Evolutionary conservation across 2,329 filamentous ascomycete species (phyloP).

Genomic region (Diaporthe sp.): DNA sequence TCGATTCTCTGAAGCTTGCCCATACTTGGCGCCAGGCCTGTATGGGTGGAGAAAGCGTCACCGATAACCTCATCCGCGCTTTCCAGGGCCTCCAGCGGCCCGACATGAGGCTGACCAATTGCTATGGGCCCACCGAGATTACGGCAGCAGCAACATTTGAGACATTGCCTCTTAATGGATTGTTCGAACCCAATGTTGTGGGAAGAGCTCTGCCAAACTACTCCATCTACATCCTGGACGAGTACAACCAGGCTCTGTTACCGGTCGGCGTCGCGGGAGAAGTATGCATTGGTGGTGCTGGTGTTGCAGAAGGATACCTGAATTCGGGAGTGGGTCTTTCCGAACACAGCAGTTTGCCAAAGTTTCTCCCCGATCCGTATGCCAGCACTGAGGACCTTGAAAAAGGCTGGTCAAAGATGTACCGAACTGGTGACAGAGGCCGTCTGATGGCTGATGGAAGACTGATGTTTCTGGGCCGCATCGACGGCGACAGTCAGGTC

Average conservation of each 20-base stretch:
- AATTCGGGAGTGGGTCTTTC: slow-evolving; percentile 40
- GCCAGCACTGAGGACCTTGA: not conserved
- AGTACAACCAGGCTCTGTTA: slow-evolving; percentile 42
- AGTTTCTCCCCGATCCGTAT: slow-evolving; percentile 34
- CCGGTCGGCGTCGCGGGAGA: slow-evolving; percentile 54
- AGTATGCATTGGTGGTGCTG: slow-evolving; percentile 54
- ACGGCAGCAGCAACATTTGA: slow-evolving; percentile 11
- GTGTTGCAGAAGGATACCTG: slow-evolving; percentile 55
- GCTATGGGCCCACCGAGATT: slow-evolving; percentile 44
- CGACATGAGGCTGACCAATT: slow-evolving; percentile 35
- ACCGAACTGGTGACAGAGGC: slow-evolving; percentile 56
- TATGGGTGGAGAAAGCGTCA: slow-evolving; percentile 40
- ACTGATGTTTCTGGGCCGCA: slow-evolving; percentile 52
- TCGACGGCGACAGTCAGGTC: slow-evolving; percentile 56
- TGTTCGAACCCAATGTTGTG: not conserved
- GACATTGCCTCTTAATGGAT: not conserved
- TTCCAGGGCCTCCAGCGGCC: slow-evolving; percentile 1
- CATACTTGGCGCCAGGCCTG: slow-evolving; percentile 32
- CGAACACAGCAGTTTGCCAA: slow-evolving; percentile 30
- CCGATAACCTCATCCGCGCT: slow-evolving; percentile 11
- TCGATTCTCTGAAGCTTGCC: not conserved
- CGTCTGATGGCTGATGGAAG: slow-evolving; percentile 49
- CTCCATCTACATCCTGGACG: slow-evolving; percentile 57
- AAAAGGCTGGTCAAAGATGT: slow-evolving; percentile 47
- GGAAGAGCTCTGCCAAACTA: slow-evolving; percentile 45